These are phyloP conservation scores for Pseudocercospora fijiensis DNA, from an alignment of 2,329 filamentous ascomycete genomes.

Conservation along the genomic window DNA sequence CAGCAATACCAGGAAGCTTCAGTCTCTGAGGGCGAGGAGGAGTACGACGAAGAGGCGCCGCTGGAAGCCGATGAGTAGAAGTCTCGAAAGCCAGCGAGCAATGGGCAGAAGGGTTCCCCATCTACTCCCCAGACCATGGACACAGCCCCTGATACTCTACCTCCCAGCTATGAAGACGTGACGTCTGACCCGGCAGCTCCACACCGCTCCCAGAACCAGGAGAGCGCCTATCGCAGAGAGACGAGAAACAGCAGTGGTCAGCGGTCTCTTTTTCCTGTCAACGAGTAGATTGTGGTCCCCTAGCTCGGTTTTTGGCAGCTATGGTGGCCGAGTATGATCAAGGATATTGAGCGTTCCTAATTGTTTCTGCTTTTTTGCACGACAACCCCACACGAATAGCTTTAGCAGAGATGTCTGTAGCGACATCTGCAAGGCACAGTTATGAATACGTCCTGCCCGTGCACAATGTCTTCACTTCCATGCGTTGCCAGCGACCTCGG, in stretches of 20 bases:
- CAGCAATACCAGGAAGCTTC: constrained; percentile 99
- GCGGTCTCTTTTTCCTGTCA: constrained; percentile 9
- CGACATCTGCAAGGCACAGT: constrained; percentile 2
- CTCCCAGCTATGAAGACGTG: neutral
- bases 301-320: neutral
- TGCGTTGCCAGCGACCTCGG: neutral
- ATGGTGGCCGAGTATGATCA: constrained; percentile 3
- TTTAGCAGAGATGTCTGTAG: constrained; percentile 5
- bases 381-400: constrained; percentile 1
- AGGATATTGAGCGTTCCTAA: constrained; percentile 1
- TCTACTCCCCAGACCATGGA: neutral
- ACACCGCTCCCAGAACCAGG: neutral
- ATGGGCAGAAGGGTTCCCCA: neutral
- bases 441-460: neutral
- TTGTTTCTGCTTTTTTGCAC: constrained; percentile 1
- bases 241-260: neutral
- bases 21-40: constrained; percentile 95
- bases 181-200: neutral
- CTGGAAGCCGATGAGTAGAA: constrained; percentile 69
- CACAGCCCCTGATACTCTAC: neutral
- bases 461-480: neutral
- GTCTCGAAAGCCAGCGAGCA: neutral
- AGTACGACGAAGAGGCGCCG: constrained; percentile 83
- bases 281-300: constrained; percentile 1
- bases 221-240: neutral